These are phyloP conservation scores for Pseudomassariella vexata DNA, from an alignment of 2,329 filamentous ascomycete species.

Conservation along the genomic window DNA sequence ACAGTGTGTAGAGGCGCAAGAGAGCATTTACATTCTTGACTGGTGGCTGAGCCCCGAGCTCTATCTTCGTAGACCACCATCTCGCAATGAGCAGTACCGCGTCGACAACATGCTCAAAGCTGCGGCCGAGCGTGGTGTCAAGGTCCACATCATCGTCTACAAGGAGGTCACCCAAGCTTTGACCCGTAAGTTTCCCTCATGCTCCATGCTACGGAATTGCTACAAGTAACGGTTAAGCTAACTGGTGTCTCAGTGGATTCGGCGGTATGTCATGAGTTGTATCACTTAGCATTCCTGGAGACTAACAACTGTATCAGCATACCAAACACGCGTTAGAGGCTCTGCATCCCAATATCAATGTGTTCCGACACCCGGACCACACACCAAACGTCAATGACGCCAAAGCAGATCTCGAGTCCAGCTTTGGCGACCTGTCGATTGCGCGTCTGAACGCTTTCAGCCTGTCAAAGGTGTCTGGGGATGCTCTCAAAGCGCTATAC, in stretches of 20 bases:
- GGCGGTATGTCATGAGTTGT: conserved; percentile 31
- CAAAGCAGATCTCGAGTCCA: conserved; percentile 61
- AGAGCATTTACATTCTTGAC: conserved; percentile 80
- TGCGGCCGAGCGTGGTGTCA: conserved; percentile 78
- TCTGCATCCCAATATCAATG: conserved; percentile 76
- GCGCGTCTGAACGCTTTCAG: conserved; percentile 33
- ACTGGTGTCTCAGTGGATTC: conserved; percentile 29
- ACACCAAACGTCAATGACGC: conserved; percentile 66
- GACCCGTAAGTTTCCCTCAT: conserved; percentile 60
- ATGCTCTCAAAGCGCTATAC: conserved; percentile 73
- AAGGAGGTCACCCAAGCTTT: conserved; percentile 83
- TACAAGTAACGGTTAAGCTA: conserved; percentile 7
- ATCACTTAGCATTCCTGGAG: background rate
- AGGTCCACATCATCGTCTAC: conserved; percentile 82
- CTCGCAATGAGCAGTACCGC: conserved; percentile 75
- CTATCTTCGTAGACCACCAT: conserved; percentile 77
- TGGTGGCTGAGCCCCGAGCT: conserved; percentile 91
- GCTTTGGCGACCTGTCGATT: conserved; percentile 36
- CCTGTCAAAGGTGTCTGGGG: conserved; percentile 60
- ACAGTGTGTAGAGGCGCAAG: conserved; percentile 49
- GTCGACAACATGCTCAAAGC: conserved; percentile 77
- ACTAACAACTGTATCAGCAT: conserved; percentile 39
- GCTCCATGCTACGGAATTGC: conserved; percentile 27
- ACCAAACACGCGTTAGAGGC: conserved; percentile 74
- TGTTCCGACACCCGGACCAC: conserved; percentile 90